Base-by-base conservation (phyloP, 208 protist genomes). In the Vickermania ingenoplastis region DNA sequence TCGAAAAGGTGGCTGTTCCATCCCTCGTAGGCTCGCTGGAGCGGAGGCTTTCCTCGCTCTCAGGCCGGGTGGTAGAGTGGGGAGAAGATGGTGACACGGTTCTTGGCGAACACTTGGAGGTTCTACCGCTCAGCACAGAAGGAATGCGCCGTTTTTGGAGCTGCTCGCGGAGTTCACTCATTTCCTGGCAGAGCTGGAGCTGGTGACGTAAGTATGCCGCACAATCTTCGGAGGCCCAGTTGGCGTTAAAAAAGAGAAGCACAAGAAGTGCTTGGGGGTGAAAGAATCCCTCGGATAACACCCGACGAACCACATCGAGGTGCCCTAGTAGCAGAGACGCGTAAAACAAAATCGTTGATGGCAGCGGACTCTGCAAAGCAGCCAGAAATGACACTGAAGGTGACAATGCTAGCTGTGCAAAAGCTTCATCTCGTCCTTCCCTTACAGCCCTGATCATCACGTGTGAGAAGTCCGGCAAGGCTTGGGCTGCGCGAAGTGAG, bases 391-490 rank as follows among this genome's bases (percentile, higher is more conserved):
- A 86, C 23, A 78, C 75, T 50, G 79, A 85, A 7, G 78, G 68
- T 1, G 81, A 88, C 24, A 85, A 63, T 1, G 69, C 63, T 27
- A 89, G 71, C 53, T 83, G 77, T 25, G 81, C 59, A 30, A 92
- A 67, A 0, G 74, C 76, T 14, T 86, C 81, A 2, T 53, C 41
- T 2, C 79, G 67, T 0, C 85, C 85, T 54, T 92, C 79, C 2
- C 54, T 61, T 23, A 92, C 65, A n/a, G 81, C 75, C 7, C 78
- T 65, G 41, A 87, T 55, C 55, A 92, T 62, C 53, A 92, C 85
- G 17, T 82, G 76, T 2, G 73, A 71, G 7, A 92, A 68, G 59
- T 92, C 85, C 11, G 85, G 85, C n/a, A 89, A 69, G 21, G 81
- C 71, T 22, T 78, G 76, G 4, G 77, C 73, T 41, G 69, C 61